Evolutionary conservation across 805 yeast genomes (phyloP), one percentile per base, ranked within the genome.

Genomic region (Candida ficus): DNA sequence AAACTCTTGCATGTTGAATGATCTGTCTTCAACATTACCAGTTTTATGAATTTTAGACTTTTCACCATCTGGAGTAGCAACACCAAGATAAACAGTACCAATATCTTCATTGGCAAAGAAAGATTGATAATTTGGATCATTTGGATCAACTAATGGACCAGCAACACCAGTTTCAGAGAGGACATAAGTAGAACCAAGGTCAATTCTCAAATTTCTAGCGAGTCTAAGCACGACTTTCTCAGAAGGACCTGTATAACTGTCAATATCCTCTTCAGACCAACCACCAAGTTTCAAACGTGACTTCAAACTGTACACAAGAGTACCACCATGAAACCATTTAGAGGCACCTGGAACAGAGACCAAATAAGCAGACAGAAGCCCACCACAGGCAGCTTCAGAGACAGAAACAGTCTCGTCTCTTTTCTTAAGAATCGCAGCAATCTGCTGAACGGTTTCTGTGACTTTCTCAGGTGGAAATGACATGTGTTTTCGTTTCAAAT

Each of bases 381-480:
- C 96, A 8, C 96, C 96, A 59, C 95, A 87, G 0, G 95, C 95
- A 3, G 90, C 89, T 53, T 87, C 96, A 6, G 90, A 79, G 1
- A 84, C 82, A 0, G 95, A 85, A 18, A 87, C 63, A 1, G 95
- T 83, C 56, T 81, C 80, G 12, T 70, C 61, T 21, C 78, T 66
- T 16, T 59, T 56, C 16, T 74, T 61, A 19, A 87, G 67, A 5
- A 79, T 65, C 27, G 58, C 61, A 0, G 93, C 80, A 32, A 87
- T 84, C 54, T 68, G 63, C 9, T 56, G 54, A 4, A 84, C 88
- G 9, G 79, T 62, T 19, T 44, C 53, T 31, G 64, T 58, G 5
- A 82, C 66, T 14, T 73, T 77, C 7, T 60, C 58, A 3, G 90
- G 86, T 13, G 91, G 91, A 52, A 84, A 84, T 1, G 43, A 30